Evolutionary conservation across 2,329 filamentous ascomycete genomes (phyloP), one percentile per base, ranked within the genome.

Genomic region (Cercospora sp.): DNA sequence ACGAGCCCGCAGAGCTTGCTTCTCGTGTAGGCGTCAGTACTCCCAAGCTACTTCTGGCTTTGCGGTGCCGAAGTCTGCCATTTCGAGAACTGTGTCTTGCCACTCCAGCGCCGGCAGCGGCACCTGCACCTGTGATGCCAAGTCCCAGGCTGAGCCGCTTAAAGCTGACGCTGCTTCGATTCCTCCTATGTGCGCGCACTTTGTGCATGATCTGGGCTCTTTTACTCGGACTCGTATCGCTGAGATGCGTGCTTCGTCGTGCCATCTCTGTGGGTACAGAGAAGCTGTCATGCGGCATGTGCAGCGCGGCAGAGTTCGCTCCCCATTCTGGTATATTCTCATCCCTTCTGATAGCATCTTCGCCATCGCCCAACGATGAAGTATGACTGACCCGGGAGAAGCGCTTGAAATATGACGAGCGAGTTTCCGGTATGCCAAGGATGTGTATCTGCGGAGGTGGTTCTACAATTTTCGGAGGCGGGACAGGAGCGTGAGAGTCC

Each of bases 261-360:
- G 79, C 77, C 42, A 82, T 76, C 63, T 81, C 79, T 16, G 80
- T 79, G 5, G 81, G 77, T 13, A 81, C 76, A 16, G 79, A 81
- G 76, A 82, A 82, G 64, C 80, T 82, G 60, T 82, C 79, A 63
- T 80, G 78, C 6, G 80, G 80, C 23, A 75, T 78, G 67, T 81
- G 79, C 33, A 79, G 76, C 2, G 76, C 77, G 42, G 75, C 72
- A 42, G 77, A 75, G 18, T 76, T 75, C 13, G 76, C 75, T 1
- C 80, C 80, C 75, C 75, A 81, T 26, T 79, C 76, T 9, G 81
- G 81, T 18, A 79, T 77, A 23, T 80, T 78, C 40, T 77, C 75
- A 16, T 78, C 75, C n/a, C 77, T 75, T 12, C 80, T 74, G 30
- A 82, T 80, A 26, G 75, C 72, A 30, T 76, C 78, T 62, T 81